These are phyloP conservation scores for Plectosphaerella sp. DNA, from an alignment of 2,329 filamentous ascomycete species.

Conservation along the genomic window DNA sequence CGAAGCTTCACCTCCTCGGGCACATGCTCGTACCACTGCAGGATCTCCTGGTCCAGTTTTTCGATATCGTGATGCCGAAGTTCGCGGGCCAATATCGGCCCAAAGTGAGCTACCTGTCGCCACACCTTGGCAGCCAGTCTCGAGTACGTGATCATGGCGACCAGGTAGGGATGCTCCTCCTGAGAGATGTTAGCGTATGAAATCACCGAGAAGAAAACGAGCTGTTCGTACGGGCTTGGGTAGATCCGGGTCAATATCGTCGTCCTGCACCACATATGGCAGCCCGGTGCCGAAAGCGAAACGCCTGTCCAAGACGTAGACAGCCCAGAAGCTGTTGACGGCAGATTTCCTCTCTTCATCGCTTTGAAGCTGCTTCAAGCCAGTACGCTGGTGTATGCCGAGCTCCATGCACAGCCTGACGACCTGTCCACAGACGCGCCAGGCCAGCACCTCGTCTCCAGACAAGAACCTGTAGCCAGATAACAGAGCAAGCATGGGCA, in stretches of 20 bases:
- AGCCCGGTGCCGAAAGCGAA: conserved; percentile 90
- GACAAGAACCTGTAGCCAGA: conserved; percentile 75
- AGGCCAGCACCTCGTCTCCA: conserved; percentile 81
- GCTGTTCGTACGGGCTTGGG: conserved; percentile 65
- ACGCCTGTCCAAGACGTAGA: conserved; percentile 78
- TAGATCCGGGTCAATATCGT: conserved; percentile 76
- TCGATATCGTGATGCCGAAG: conserved; percentile 72
- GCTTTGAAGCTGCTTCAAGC: conserved; percentile 63
- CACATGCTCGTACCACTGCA: conserved; percentile 81
- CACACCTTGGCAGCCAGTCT: conserved; percentile 82
- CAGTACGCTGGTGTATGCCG: conserved; percentile 76
- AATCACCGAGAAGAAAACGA: neutral
- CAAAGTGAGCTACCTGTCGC: conserved; percentile 70
- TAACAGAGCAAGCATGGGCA: conserved; percentile 48
- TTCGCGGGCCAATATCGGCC: conserved; percentile 55
- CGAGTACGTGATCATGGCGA: conserved; percentile 81
- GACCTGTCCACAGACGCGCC: conserved; percentile 81
- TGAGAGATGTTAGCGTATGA: conserved; percentile 18
- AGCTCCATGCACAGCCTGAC: conserved; percentile 75
- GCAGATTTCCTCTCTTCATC: conserved; percentile 65
- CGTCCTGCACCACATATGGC: conserved; percentile 79
- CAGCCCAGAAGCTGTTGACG: conserved; percentile 76
- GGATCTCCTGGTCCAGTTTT: conserved; percentile 75
- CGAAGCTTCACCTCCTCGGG: conserved; percentile 55
- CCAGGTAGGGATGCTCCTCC: conserved; percentile 64